Evolutionary conservation across 169 alveolate species (phyloP), one percentile per base, ranked within the genome.

Genomic region (Plasmodium vinckei): DNA sequence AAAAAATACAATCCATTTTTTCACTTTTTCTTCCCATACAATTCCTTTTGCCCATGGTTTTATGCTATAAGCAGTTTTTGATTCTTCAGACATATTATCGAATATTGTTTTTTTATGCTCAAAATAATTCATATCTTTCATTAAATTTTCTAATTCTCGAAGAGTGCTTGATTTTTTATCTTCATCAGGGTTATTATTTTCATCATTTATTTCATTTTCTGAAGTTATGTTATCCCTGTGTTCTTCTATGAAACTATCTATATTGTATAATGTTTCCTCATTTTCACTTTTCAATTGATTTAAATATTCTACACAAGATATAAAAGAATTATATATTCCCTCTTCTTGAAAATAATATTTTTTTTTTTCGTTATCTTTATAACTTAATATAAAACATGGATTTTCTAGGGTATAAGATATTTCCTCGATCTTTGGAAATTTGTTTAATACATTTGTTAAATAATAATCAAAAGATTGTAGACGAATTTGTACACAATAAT

Each of bases 1-100:
- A 86, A 70, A 86, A 51, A 86, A 86, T 12, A 86, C 87, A 33
- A 86, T 73, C 91, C 91, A 86, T 53, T 86, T 86, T 47, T 70
- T 86, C 69, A 71, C 17, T 46, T 65, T 71, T n/a, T 86, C 87
- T 68, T 86, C 91, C 91, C 91, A 86, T 42, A 86, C 27, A 13
- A 86, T 47, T 9, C 91, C 91, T 42, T 49, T 60, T 13, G 33
- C 25, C 91, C 91, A 86, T 15, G 91, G 91, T 86, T 86, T 86
- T 56, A 86, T 44, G 59, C 75, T 86, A 44, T 69, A n/a, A 10
- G 91, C 91, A 21, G 60, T n/a, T 72, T 59, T 86, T 49, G 91
- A 59, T 39, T 86, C 65, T 51, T 86, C 91, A 44, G 61, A 86
- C 1, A 39, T 46, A 4, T 46, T 33, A 12, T n/a, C 44, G 0